Evolutionary conservation across 1,284 basidiomycete genomes (phyloP).

Genomic region (Boletus smithii): DNA sequence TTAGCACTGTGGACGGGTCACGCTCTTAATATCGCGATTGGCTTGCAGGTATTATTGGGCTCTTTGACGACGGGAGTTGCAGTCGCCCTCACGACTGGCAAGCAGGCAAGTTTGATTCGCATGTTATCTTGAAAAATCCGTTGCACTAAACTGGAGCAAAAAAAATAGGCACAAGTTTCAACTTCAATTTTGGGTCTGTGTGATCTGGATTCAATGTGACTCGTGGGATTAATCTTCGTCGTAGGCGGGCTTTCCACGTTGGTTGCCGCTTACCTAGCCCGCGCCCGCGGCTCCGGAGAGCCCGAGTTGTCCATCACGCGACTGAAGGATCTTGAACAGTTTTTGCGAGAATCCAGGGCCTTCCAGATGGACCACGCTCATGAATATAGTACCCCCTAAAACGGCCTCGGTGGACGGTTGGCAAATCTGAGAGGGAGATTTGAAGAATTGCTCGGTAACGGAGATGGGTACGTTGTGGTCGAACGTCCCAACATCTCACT

Average conservation of each 20-base stretch:
- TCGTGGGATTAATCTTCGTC: background rate
- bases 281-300: constrained; percentile 61
- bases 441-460: constrained; percentile 41
- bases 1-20: constrained; percentile 48
- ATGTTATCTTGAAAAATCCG: background rate
- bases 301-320: constrained; percentile 55
- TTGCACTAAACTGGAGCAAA: background rate
- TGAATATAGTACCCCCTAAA: constrained; percentile 18
- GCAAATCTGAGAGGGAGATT: constrained; percentile 31
- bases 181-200: constrained; percentile 27
- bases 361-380: constrained; percentile 58
- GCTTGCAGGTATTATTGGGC: constrained; percentile 58
- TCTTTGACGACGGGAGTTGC: constrained; percentile 66
- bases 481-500: too few species aligned
- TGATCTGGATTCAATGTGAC: background rate
- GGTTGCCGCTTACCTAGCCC: constrained; percentile 67
- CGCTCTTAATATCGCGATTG: constrained; percentile 53
- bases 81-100: constrained; percentile 41
- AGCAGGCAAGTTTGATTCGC: constrained; percentile 31
- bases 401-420: constrained; percentile 18
- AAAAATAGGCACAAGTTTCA: constrained; percentile 24
- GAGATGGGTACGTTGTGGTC: constrained; percentile 19
- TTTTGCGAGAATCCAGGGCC: constrained; percentile 55
- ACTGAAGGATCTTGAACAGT: constrained; percentile 59
- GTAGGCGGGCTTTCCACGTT: constrained; percentile 59